These are phyloP conservation scores for Porogramme epimiltina DNA, from an alignment of 1,284 basidiomycete genomes.

Conservation along the genomic window DNA sequence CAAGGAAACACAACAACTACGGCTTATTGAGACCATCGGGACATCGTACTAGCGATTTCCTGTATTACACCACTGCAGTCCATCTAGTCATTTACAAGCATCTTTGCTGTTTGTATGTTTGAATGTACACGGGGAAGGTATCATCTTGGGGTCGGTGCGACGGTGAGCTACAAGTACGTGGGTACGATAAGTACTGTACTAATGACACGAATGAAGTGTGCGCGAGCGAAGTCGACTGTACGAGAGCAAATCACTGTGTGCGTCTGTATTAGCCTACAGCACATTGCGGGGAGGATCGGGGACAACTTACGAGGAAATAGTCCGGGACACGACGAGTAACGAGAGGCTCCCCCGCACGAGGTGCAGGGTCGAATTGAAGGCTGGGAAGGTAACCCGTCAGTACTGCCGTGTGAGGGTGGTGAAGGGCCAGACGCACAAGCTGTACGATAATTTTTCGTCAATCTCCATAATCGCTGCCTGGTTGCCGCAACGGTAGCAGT, in stretches of 20 bases:
- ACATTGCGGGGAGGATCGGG: neutral
- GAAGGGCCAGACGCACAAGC: conserved; percentile 63
- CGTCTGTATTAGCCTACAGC: neutral
- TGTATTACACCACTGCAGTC: conserved; percentile 17
- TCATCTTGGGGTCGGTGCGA: conserved; percentile 20
- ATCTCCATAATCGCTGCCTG: conserved; percentile 99
- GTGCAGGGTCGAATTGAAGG: conserved; percentile 99
- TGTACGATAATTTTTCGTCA: conserved; percentile 97
- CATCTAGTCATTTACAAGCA: conserved; percentile 23
- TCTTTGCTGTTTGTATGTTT: conserved; percentile 14
- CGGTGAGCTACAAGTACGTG: conserved; percentile 21
- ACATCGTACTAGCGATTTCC: neutral
- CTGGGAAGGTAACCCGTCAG: conserved; percentile 42
- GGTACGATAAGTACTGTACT: conserved; percentile 23
- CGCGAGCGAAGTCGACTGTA: conserved; percentile 3
- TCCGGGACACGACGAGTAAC: conserved; percentile 98
- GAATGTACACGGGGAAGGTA: conserved; percentile 22
- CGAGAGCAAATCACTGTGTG: conserved; percentile 26
- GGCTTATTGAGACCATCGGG: neutral
- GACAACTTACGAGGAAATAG: conserved; percentile 79
- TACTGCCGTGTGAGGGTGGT: conserved; percentile 1
- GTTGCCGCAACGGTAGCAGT: conserved; percentile 99
- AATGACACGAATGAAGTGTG: conserved; percentile 6
- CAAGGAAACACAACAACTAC: too few relatives aligned
- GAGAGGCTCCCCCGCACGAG: conserved; percentile 96